A percentile compares a stretch with the other conserved stretches of the same genome.
phyloP scores from a whole-genome alignment of 2,329 filamentous ascomycete species.

The Acrodontium crateriforme region DNA sequence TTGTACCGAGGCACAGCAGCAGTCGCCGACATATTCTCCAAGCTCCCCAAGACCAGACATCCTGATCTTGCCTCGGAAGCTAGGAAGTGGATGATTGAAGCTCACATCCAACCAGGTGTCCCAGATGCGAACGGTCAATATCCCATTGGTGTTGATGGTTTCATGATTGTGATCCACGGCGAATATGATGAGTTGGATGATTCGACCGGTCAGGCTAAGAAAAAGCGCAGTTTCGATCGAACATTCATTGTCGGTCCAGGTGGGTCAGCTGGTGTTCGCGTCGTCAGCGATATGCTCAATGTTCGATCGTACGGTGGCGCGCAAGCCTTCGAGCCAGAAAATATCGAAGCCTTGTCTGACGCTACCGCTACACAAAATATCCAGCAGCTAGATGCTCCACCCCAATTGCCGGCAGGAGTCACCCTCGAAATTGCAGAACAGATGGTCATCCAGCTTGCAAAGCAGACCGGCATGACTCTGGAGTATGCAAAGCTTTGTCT shows the following conservation, averaged over 20 bases:
- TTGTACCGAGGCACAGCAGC: slow-evolving; percentile 49
- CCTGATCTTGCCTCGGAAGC: slow-evolving; percentile 53
- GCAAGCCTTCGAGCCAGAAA: slow-evolving; percentile 36
- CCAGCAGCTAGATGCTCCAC: slow-evolving; percentile 18
- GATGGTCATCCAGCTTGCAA: slow-evolving; percentile 56
- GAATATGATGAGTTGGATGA: slow-evolving; percentile 65
- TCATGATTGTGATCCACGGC: slow-evolving; percentile 67
- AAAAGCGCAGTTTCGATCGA: slow-evolving; percentile 61
- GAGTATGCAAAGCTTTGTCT: slow-evolving; percentile 73
- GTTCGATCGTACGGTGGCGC: slow-evolving; percentile 52
- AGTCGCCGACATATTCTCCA: slow-evolving; percentile 56
- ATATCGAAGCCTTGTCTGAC: slow-evolving; percentile 11
- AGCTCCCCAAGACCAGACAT: slow-evolving; percentile 60
- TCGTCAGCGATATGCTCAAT: slow-evolving; percentile 67
- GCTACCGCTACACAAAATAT: slow-evolving; percentile 26
- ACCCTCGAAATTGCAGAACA: slow-evolving; percentile 31
- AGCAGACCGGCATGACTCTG: slow-evolving; percentile 65
- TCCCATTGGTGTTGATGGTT: slow-evolving; percentile 55
- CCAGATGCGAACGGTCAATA: slow-evolving; percentile 54
- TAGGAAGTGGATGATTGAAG: slow-evolving; percentile 71
- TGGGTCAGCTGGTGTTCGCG: slow-evolving; percentile 50
- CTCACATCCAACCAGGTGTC: slow-evolving; percentile 57
- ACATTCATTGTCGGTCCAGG: slow-evolving; percentile 69
- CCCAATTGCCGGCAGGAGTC: slow-evolving; percentile 16
- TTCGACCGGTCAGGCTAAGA: slow-evolving; percentile 41